Evolutionary conservation across 2,329 filamentous ascomycete genomes (phyloP).

Genomic region (Fusarium domesticum): DNA sequence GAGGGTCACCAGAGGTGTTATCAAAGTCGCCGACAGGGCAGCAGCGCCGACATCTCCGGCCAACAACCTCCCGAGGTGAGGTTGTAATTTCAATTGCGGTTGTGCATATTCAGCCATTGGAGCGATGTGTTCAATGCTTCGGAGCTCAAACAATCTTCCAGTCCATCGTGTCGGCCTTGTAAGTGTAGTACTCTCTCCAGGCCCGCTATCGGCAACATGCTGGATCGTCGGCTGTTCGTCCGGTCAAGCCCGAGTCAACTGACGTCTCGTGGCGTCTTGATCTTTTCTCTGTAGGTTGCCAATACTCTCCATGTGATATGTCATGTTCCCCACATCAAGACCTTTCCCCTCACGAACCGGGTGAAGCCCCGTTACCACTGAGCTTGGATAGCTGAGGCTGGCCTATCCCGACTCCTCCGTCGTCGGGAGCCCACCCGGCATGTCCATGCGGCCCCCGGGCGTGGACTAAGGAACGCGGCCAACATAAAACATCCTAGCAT

Average conservation of each 20-base stretch:
- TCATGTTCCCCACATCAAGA: background rate
- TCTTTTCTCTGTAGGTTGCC: no score
- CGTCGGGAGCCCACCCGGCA: background rate
- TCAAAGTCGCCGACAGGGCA: constrained; percentile 27
- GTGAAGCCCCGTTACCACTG: background rate
- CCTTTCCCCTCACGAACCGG: background rate
- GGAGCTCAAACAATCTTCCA: no score
- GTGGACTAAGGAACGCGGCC: background rate
- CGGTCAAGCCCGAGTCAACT: background rate
- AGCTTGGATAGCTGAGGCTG: background rate
- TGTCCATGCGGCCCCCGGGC: background rate
- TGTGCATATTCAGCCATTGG: background rate
- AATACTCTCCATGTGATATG: background rate
- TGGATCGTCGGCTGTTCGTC: background rate
- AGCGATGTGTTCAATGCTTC: no score
- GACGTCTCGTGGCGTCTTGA: background rate
- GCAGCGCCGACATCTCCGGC: constrained; percentile 27
- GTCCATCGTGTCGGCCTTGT: no score
- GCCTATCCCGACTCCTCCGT: background rate
- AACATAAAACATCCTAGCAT: background rate
- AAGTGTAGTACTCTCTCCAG: no score
- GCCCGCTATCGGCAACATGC: background rate
- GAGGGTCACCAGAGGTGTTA: constrained; percentile 29
- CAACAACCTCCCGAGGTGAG: constrained; percentile 17
- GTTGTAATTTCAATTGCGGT: background rate